Evolutionary conservation across 163 green algal genomes (phyloP).

Genomic region (Scenedesmus sp.): DNA sequence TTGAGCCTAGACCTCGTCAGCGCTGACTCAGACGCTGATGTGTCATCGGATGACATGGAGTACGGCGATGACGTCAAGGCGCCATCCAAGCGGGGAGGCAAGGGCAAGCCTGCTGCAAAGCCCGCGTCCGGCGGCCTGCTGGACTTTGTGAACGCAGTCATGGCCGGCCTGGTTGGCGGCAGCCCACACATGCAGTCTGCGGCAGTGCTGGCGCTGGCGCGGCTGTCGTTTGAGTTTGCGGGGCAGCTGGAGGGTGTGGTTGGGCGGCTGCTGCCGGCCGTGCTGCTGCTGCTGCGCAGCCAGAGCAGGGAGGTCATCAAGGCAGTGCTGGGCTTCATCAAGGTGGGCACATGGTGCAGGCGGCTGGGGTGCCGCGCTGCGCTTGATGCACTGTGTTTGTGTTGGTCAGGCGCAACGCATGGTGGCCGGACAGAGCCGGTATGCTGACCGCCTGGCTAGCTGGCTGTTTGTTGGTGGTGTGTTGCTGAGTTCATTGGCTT

Average conservation of each 20-base stretch:
- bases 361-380: not conserved
- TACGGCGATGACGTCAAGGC: constrained; percentile 36
- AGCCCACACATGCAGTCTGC: constrained; percentile 90
- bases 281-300: constrained; percentile 91
- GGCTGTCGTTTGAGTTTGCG: constrained; percentile 95
- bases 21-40: not conserved
- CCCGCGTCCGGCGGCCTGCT: constrained; percentile 74
- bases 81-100: not conserved
- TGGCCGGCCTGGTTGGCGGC: constrained; percentile 88
- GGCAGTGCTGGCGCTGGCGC: constrained; percentile 81
- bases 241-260: constrained; percentile 68
- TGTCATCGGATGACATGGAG: constrained; percentile 32
- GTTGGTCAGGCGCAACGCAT: too few species aligned
- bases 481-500: not conserved
- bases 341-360: constrained; percentile 71
- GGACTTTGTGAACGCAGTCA: constrained; percentile 87
- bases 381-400: too few species aligned
- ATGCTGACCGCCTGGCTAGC: not conserved
- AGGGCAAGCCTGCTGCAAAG: not conserved
- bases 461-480: too few species aligned
- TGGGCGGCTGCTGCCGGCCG: constrained; percentile 83
- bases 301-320: constrained; percentile 96
- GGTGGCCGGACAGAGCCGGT: not conserved
- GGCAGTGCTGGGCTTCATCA: constrained; percentile 93
- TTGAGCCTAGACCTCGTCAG: not conserved